A percentile compares a stretch with the other conserved stretches of the same genome.
Evolutionary conservation across 306 rosid species (phyloP).

Genomic region (Albizia julibrissin): DNA sequence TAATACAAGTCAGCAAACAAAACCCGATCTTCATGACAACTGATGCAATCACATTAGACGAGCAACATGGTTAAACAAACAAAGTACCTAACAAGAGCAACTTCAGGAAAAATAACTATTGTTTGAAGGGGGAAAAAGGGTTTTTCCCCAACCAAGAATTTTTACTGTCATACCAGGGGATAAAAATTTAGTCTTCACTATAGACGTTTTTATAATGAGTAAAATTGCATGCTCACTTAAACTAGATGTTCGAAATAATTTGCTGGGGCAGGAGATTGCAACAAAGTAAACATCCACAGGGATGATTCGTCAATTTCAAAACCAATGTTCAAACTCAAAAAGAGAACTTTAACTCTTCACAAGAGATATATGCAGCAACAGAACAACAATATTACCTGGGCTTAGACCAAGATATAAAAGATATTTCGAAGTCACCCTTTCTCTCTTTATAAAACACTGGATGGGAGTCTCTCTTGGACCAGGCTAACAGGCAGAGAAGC

Average conservation of each 20-base stretch:
- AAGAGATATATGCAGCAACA: neutral
- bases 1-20: neutral
- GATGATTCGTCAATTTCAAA: constrained; percentile 13
- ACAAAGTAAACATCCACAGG: constrained; percentile 2
- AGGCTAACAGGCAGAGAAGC: constrained; percentile 53
- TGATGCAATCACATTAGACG: constrained; percentile 14
- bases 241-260: neutral
- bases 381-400: constrained; percentile 66
- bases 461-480: constrained; percentile 83
- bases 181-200: neutral
- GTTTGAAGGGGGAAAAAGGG: neutral
- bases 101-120: neutral
- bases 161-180: neutral
- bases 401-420: constrained; percentile 82
- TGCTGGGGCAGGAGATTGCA: neutral
- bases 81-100: constrained; percentile 9
- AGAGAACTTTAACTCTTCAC: neutral
- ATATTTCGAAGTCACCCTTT: constrained; percentile 72
- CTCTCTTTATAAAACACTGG: constrained; percentile 92
- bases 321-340: constrained; percentile 7
- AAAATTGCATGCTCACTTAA: constrained; percentile 10
- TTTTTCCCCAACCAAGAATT: neutral
- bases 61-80: constrained; percentile 2
- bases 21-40: neutral
- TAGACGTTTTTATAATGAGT: neutral